A percentile compares a stretch with the other conserved stretches of the same genome.
phyloP scores from a whole-genome alignment of 202 grass and related monocot genomes.

The Setaria italica region DNA sequence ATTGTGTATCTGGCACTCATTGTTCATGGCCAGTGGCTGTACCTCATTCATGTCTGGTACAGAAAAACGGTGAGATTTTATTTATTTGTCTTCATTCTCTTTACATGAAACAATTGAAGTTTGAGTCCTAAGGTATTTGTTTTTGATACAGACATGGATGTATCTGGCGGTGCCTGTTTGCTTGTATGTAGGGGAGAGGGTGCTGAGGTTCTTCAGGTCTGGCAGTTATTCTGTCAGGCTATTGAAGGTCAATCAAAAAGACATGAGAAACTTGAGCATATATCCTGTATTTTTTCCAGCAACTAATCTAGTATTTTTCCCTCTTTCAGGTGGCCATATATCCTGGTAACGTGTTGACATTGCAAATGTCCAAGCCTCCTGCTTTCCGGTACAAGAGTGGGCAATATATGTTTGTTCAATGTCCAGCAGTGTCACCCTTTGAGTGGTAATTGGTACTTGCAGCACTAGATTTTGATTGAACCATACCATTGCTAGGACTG shows the following conservation, averaged over 20 bases:
- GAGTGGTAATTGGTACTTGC: slow-evolving; percentile 70
- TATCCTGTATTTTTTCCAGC: slow-evolving; percentile 14
- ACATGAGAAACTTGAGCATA: slow-evolving; percentile 41
- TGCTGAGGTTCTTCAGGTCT: slow-evolving; percentile 88
- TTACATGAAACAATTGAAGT: slow-evolving; percentile 2
- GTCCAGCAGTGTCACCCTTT: slow-evolving; percentile 91
- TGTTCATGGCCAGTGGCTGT: slow-evolving; percentile 84
- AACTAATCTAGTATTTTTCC: slow-evolving; percentile 30
- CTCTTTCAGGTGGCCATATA: slow-evolving; percentile 88
- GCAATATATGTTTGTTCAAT: slow-evolving; percentile 99
- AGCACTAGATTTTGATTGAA: slow-evolving; percentile 15
- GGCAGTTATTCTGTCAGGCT: slow-evolving; percentile 84
- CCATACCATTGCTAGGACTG: slow-evolving; percentile 1
- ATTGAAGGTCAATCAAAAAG: slow-evolving; percentile 63
- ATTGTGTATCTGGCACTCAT: slow-evolving; percentile 84
- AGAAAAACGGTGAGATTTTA: slow-evolving; percentile 69
- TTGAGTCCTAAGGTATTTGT: slow-evolving; percentile 22
- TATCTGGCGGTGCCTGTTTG: slow-evolving; percentile 90
- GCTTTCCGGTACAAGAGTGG: slow-evolving; percentile 90
- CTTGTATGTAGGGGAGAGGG: slow-evolving; percentile 85
- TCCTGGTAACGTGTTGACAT: slow-evolving; percentile 87
- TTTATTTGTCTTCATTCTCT: slow-evolving; percentile 36
- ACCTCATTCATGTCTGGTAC: slow-evolving; percentile 87
- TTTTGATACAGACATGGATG: slow-evolving; percentile 93
- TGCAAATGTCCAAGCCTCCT: slow-evolving; percentile 92